Evolutionary conservation across 257 asterid species (phyloP).

Genomic region (Fraxinus americana): DNA sequence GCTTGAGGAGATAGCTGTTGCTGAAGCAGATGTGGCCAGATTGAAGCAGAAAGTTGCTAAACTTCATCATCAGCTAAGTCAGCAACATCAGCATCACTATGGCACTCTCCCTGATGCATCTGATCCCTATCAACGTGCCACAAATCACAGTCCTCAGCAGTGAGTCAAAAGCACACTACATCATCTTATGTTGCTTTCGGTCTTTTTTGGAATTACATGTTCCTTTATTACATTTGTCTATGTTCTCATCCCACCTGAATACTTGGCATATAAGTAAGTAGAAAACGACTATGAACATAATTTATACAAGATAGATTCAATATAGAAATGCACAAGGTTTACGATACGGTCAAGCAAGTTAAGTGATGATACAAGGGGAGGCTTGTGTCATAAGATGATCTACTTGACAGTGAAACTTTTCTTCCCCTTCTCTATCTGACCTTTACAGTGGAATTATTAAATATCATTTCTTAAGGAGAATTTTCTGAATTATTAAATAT

Average conservation of each 20-base stretch:
- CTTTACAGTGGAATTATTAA: not conserved
- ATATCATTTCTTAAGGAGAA: too few species aligned
- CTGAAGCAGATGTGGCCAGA: slow-evolving; percentile 97
- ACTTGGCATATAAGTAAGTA: not conserved
- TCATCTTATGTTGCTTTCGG: not conserved
- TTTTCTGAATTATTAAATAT: too few species aligned
- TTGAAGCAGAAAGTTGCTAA: slow-evolving; percentile 97
- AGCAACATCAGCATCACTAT: slow-evolving; percentile 90
- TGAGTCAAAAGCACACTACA: slow-evolving; percentile 41
- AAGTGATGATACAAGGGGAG: not conserved
- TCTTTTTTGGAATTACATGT: not conserved
- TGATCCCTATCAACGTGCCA: slow-evolving; percentile 60
- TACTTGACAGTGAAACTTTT: not conserved
- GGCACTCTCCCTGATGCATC: slow-evolving; percentile 71
- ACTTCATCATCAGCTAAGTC: slow-evolving; percentile 94
- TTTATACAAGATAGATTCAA: not conserved
- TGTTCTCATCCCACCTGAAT: not conserved
- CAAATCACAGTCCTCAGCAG: slow-evolving; percentile 61
- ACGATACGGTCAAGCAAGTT: not conserved
- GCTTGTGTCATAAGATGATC: not conserved
- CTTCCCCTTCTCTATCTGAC: not conserved
- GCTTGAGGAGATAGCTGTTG: slow-evolving; percentile 97
- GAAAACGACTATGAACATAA: not conserved
- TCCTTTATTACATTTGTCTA: not conserved
- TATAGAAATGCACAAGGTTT: not conserved